Evolutionary conservation across 2,329 filamentous ascomycete genomes (phyloP).

Genomic region (Acrodontium crateriforme): DNA sequence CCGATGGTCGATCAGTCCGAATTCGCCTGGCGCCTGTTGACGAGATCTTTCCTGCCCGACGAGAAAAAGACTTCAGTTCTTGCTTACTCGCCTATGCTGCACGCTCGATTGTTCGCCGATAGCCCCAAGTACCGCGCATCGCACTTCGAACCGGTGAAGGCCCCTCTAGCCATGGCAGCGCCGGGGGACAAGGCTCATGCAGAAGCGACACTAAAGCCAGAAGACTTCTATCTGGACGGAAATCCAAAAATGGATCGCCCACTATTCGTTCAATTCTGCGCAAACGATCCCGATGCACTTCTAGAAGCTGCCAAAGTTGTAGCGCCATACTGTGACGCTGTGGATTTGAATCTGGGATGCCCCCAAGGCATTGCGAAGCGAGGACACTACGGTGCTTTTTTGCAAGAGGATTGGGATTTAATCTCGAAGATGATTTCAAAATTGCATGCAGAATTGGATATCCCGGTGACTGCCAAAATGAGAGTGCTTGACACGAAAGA

Average conservation of each 20-base stretch:
- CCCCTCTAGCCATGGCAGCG: conserved; percentile 1
- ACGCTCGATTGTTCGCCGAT: conserved; percentile 76
- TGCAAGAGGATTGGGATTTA: conserved; percentile 82
- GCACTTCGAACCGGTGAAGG: conserved; percentile 52
- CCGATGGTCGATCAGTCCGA: conserved; percentile 99
- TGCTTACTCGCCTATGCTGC: conserved; percentile 92
- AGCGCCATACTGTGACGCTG: conserved; percentile 80
- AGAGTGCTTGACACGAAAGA: conserved; percentile 76
- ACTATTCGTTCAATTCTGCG: conserved; percentile 92
- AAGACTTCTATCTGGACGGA: conserved; percentile 59
- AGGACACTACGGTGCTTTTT: conserved; percentile 83
- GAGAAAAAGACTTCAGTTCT: conserved; percentile 49
- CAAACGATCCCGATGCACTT: conserved; percentile 69
- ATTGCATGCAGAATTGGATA: conserved; percentile 61
- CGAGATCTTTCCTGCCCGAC: conserved; percentile 74
- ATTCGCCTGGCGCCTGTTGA: conserved; percentile 94
- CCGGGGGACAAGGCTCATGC: conserved; percentile 8
- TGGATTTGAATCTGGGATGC: conserved; percentile 90
- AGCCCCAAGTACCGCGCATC: conserved; percentile 60
- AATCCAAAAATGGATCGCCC: conserved; percentile 75
- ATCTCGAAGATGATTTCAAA: conserved; percentile 71
- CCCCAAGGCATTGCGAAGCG: conserved; percentile 88
- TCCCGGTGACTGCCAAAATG: conserved; percentile 93
- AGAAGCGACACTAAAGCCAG: conserved; percentile 3
- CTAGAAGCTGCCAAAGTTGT: conserved; percentile 66